Percentiles rank a stretch among this genome's conserved stretches.
phyloP scores from a whole-genome alignment of 2,329 filamentous ascomycete genomes.

The Chrysosporium queenslandicum region DNA sequence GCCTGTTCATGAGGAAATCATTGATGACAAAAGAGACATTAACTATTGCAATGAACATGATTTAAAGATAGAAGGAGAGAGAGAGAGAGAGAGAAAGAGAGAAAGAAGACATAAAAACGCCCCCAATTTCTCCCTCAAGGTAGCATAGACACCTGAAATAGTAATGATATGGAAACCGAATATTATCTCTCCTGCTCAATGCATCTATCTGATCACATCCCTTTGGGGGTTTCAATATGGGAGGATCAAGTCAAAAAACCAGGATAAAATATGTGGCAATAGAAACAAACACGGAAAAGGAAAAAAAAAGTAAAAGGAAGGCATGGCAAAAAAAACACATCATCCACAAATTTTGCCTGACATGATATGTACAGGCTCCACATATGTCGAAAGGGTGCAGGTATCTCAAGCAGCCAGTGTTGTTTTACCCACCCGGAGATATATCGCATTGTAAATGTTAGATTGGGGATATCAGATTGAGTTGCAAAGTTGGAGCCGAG shows the following conservation, averaged over 20 bases:
- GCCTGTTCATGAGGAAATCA: neutral
- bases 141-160: neutral
- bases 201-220: neutral
- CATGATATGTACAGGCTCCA: neutral
- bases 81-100: neutral
- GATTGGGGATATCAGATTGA: too few relatives aligned
- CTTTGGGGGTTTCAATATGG: neutral
- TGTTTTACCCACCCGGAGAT: neutral
- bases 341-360: neutral
- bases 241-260: neutral
- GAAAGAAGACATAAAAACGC: neutral
- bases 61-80: too few relatives aligned
- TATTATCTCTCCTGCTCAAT: neutral
- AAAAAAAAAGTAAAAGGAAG: neutral
- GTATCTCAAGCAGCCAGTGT: neutral
- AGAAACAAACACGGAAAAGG: neutral
- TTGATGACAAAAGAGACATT: neutral
- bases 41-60: neutral
- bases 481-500: too few relatives aligned
- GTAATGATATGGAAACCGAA: neutral
- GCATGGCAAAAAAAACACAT: neutral
- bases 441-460: constrained; percentile 4
- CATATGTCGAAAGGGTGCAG: neutral
- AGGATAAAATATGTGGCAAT: neutral
- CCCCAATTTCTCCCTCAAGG: neutral